Percentiles rank a stretch among this genome's conserved stretches.
Conservation (phyloP, 495 filamentous ascomycete genomes). For the Chaetomidium leptoderma region DNA sequence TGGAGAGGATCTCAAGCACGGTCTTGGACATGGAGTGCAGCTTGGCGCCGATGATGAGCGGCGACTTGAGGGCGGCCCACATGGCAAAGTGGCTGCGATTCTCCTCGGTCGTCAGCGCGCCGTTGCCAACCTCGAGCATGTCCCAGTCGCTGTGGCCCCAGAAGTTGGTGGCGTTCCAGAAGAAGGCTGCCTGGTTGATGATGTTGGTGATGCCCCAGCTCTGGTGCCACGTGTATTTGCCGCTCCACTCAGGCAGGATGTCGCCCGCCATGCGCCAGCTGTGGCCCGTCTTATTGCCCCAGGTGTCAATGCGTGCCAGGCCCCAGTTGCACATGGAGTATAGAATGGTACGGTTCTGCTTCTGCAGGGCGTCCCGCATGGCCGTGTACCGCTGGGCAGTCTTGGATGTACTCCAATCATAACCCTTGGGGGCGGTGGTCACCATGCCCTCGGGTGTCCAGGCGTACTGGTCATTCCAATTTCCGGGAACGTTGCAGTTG, state of each 20-base stretch:
- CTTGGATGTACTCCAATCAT: neutral
- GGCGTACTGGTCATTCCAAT: neutral
- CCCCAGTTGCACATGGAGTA: neutral
- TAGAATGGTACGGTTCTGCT: neutral
- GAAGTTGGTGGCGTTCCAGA: neutral
- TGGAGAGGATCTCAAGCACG: neutral
- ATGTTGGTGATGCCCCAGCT: neutral
- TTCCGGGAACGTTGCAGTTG: neutral
- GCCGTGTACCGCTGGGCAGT: neutral
- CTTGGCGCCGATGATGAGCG: neutral
- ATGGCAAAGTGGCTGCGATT: neutral
- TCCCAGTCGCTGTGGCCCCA: neutral
- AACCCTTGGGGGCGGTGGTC: neutral
- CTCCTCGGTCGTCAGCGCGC: neutral
- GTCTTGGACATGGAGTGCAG: neutral
- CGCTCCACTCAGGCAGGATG: neutral
- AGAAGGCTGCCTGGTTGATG: neutral
- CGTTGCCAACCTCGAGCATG: neutral
- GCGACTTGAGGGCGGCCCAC: neutral
- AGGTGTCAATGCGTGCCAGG: neutral
- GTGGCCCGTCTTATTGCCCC: neutral
- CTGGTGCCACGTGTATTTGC: neutral
- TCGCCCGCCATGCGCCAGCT: neutral
- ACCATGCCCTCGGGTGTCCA: neutral
- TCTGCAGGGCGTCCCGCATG: neutral